Conservation (phyloP, 2,329 filamentous ascomycete species). For the Didymella arachidicola region DNA sequence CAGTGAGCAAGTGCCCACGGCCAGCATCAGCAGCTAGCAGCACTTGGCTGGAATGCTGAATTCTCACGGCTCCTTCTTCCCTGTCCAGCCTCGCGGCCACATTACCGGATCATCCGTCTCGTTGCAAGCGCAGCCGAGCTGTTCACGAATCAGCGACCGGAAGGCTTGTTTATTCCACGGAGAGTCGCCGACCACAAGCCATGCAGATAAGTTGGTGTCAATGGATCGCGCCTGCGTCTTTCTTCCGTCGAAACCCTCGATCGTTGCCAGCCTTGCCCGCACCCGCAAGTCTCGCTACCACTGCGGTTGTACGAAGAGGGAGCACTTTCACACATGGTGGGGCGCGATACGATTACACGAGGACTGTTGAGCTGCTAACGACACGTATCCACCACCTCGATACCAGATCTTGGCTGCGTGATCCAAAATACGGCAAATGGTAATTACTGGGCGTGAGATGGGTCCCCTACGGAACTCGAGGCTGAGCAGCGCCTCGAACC, state of each 20-base stretch:
- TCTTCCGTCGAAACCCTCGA: constrained; percentile 17
- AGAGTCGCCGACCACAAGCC: constrained; percentile 37
- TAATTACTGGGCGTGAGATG: constrained; percentile 44
- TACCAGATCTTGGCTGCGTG: constrained; percentile 24
- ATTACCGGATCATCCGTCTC: constrained; percentile 42
- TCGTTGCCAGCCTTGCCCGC: constrained; percentile 19
- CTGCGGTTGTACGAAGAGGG: neutral
- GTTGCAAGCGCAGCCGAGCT: constrained; percentile 35
- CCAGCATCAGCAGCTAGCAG: constrained; percentile 25
- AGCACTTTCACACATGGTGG: constrained; percentile 25
- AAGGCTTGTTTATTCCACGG: constrained; percentile 39
- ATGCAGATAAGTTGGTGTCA: constrained; percentile 28
- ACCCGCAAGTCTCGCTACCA: constrained; percentile 9
- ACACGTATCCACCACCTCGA: constrained; percentile 26
- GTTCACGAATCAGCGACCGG: constrained; percentile 38
- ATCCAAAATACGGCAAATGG: constrained; percentile 36
- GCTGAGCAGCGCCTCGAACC: constrained; percentile 42
- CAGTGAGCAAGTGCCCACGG: constrained; percentile 11
- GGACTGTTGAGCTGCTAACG: constrained; percentile 34
- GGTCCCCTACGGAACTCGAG: constrained; percentile 35
- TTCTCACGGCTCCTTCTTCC: constrained; percentile 21
- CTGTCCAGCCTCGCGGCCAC: constrained; percentile 40
- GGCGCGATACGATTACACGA: constrained; percentile 25
- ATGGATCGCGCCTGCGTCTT: constrained; percentile 28
- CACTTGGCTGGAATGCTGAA: constrained; percentile 6